Base-by-base conservation (phyloP, 345 rosid species). In the Rubroshorea leprosula region DNA sequence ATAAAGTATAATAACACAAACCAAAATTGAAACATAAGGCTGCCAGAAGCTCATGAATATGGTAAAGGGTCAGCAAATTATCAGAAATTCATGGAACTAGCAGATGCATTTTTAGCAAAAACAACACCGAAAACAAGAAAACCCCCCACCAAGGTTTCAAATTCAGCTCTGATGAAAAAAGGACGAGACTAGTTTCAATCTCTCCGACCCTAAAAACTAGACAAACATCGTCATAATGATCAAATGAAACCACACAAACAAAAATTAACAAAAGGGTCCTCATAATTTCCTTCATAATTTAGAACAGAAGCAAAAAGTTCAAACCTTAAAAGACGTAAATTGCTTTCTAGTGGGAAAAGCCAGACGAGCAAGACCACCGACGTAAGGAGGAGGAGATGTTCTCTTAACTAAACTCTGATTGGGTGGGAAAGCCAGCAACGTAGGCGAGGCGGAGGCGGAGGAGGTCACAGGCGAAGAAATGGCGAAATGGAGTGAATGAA, bases 281-380 rank as follows among this genome's bases (percentile, higher is more conserved):
- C 53, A 26, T 48, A 27, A 58, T 58, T 58, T 25, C 18, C 18
- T 14, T 18, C 11, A 26, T 27, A 39, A 47, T 46, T 27, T 17
- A 5, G 25, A 26, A 19, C 5, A 18, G 19, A 19, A 59, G 44
- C 0, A 26, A 26, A 20, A 26, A 47, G 53, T 43, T 29, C 31
- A 2, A 26, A 58, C 62, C 62, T 58, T 58, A 23, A 58, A 46
- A 46, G 53, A 26, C 17, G 10, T 31, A 19, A 45, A 35, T 35
- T 23, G 62, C 3, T 50, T 50, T 50, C 64, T 38, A 47, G 48
- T 21, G 39, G 35, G 12, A 22, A 51, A 35, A 60, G 48, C 24
- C 21, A 50, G 31, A 9, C 14, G 18, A 23, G 56, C 35, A 60
- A 51, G 23, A 38, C n/a, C 53, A 11, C 23, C 17, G 21, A 24